phyloP scores from a whole-genome alignment of 2,329 filamentous ascomycete genomes.

The Fusarium ramigenum region DNA sequence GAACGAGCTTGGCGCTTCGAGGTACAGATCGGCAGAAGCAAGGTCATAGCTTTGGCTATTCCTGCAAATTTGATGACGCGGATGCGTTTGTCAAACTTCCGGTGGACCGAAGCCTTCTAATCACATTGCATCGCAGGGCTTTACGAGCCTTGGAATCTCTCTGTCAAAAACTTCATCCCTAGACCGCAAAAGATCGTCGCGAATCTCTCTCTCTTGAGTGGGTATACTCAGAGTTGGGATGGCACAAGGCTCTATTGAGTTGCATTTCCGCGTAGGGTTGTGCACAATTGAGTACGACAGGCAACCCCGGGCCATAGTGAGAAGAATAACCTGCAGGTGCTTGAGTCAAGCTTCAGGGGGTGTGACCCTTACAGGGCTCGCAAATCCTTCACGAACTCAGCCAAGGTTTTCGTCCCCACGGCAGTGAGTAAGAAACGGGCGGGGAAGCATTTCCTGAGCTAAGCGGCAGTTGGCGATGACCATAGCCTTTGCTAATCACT shows the following conservation, averaged over 20 bases:
- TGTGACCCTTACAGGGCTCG: background rate
- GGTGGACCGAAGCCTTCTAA: background rate
- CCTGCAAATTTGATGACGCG: background rate
- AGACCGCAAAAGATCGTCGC: conserved; percentile 21
- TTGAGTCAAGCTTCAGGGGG: background rate
- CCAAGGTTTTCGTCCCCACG: background rate
- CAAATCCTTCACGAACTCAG: background rate
- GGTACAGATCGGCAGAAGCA: background rate
- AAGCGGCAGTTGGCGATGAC: conserved; percentile 1
- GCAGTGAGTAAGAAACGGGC: background rate
- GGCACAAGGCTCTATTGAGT: background rate
- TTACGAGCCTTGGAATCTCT: background rate
- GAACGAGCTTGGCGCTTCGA: background rate
- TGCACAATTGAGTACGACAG: background rate
- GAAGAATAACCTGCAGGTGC: background rate
- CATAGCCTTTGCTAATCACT: background rate
- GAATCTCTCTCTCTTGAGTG: background rate
- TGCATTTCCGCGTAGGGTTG: background rate
- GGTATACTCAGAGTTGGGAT: background rate
- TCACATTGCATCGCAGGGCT: background rate
- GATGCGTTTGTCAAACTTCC: background rate
- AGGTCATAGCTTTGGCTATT: background rate
- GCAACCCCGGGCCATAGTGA: background rate
- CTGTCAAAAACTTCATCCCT: background rate
- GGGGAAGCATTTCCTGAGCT: background rate